Evolutionary conservation across 202 grass and related monocot genomes (phyloP), one percentile per base, ranked within the genome.

Genomic region (Sporobolus alterniflorus): DNA sequence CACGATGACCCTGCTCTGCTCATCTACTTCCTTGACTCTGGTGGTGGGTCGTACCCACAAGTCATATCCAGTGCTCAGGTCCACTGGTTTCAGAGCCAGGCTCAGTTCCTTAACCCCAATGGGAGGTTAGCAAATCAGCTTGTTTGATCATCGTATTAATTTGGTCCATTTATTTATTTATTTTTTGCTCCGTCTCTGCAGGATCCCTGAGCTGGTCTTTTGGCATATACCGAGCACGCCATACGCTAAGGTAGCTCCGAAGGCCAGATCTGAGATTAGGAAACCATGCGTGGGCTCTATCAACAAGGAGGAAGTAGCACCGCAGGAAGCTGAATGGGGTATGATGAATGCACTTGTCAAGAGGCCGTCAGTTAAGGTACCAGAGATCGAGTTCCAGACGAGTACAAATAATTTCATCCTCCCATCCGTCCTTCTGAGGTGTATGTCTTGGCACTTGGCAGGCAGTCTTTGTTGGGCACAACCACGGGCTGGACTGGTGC

Each of bases 401-500:
- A n/a, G n/a, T n/a, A n/a, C n/a, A n/a, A n/a, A n/a, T n/a, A 54
- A 42, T 5, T 1, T 25, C 15, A 28, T 18, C 15, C 10, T 50
- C 20, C 8, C 7, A 40, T 11, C 17, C 3, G 11, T 6, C 7
- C 36, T 24, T 29, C 26, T 24, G 20, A 39, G 15, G n/a, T 64
- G 22, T 11, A 46, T 5, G 7, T 16, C 6, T 11, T 9, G n/a
- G 16, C 36, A 39, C n/a, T 55, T 73, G 1, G 36, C 69, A 98
- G 95, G 90, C 90, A 51, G 30, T 95, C 77, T 98, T 95, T 69
- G 88, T 89, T 48, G 95, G 95, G 32, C 92, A 98, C 82, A 95
- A 98, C 79, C 95, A 95, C 67, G 92, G 86, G 9, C 76, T 98
- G 44, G 95, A 93, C 50, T 98, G 90, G 95, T 95, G 95, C 77